Evolutionary conservation across 2,329 filamentous ascomycete genomes (phyloP), one percentile per base, ranked within the genome.

Genomic region (Tolypocladium album): DNA sequence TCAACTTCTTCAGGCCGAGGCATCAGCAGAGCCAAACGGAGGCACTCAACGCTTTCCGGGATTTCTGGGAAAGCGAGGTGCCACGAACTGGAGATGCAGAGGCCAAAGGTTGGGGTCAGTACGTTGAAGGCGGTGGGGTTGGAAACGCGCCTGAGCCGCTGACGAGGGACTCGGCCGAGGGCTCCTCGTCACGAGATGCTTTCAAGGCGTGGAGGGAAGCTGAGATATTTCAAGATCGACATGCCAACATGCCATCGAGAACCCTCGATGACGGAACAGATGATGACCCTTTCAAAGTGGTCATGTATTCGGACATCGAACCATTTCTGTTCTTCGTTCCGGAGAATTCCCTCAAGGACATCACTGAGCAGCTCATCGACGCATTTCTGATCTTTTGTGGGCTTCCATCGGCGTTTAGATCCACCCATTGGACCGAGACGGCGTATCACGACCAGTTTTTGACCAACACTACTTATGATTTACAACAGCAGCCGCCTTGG

Each of bases 41-140:
- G n/a, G 61, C 64, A 0, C 47, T 78, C 13, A 69, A 72, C 2
- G 68, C 69, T 0, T 89, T 96, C 62, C 77, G 82, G 56, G 80
- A 86, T 2, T 96, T 94, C 64, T 97, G 94, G 94, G 91, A 96
- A 61, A 89, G 86, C 60, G 93, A 97, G 68, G 80, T 85, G 0
- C 78, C 88, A 0, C 83, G 93, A 7, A 82, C 96, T 59, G 93
- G 93, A 12, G 93, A 97, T 66, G 68, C 74, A 0, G 79, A 77
- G 2, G 87, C 90, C 3, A 78, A 79, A 62, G 91, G 92, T 0
- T 97, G 92, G 92, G 70, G 67, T 2, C 67, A 75, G n/a, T 86
- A 79, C 64, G 72, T 76, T 17, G 67, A 71, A n/a, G 68, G 66
- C 20, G 69, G 61, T 1, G 73, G 68, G 17, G 61, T 70, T 60